A percentile compares a stretch with the other conserved stretches of the same genome.
Conservation (phyloP, 2,329 filamentous ascomycete species). For the Paraconiothyrium sp. region DNA sequence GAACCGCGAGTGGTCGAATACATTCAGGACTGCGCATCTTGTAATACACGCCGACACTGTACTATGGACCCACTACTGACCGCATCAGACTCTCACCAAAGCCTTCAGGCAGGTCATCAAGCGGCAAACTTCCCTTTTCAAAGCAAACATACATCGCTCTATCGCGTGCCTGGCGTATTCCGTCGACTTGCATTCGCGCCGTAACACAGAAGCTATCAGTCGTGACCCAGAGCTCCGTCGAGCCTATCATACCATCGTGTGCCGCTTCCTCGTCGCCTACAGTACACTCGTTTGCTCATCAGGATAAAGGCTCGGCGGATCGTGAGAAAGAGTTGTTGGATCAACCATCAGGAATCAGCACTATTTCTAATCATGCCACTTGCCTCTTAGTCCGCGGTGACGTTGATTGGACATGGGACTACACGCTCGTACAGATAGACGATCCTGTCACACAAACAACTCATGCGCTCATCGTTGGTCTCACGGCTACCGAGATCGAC, state of each 20-base stretch:
- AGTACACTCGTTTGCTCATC: neutral
- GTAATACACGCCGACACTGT: conserved; percentile 8
- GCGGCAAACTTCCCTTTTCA: conserved; percentile 26
- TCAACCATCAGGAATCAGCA: conserved; percentile 1
- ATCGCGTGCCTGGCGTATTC: conserved; percentile 24
- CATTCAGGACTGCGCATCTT: conserved; percentile 22
- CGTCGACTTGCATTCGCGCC: conserved; percentile 23
- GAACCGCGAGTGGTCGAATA: conserved; percentile 18
- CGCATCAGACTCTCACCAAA: conserved; percentile 21
- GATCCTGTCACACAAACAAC: conserved; percentile 18
- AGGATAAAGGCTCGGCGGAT: neutral
- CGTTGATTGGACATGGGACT: conserved; percentile 30
- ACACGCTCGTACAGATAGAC: conserved; percentile 22
- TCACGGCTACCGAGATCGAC: conserved; percentile 29
- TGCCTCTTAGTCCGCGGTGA: conserved; percentile 24
- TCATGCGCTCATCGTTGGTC: conserved; percentile 22
- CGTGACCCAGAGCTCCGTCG: conserved; percentile 24
- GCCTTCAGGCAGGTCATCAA: conserved; percentile 26
- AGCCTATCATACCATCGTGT: neutral
- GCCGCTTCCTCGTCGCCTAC: neutral
- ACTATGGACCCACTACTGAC: neutral
- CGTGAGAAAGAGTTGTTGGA: neutral
- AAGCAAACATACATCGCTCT: conserved; percentile 22
- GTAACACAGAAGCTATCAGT: conserved; percentile 26
- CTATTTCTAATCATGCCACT: conserved; percentile 15